Base-by-base conservation (phyloP, 1,284 basidiomycete species). In the Fistulina hepatica region DNA sequence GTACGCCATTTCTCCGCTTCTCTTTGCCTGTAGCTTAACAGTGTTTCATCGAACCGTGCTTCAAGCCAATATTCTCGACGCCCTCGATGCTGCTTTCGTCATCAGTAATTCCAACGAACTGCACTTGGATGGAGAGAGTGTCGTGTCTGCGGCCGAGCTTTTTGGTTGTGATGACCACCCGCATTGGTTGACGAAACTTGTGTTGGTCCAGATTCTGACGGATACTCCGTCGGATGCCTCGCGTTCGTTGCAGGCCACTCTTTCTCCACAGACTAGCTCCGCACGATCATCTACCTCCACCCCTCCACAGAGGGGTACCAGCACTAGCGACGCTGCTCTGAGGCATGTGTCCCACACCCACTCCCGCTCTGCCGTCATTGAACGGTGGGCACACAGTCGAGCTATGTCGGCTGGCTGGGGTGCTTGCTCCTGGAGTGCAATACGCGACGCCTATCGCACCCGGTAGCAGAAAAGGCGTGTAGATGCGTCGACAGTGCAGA, bases 391-490 rank as follows among this genome's bases (percentile, higher is more conserved):
- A 5, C 63, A 68, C 35, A 3, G 84, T 75, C 2, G 84, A 88
- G 48, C 51, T 76, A 27, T 80, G 80, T 40, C 66, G 81, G 4
- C 50, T 64, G 15, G 63, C 61, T 3, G 82, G 84, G 83, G 88
- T 46, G 77, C 80, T 46, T 80, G 77, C 47, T 74, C 81, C 5
- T 88, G 81, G 80, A 67, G 63, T 13, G 82, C 82, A 2, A 77
- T 88, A 39, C 59, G 59, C 21, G 64, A 67, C 12, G 84, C 77
- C 5, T 52, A 88, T 9, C 81, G 11, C 63, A 75, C 20, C 79
- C 84, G 6, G 65, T 88, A 19, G 80, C 82, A 8, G 79, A 77
- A 36, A 83, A 83, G 52, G 79, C 69, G 7, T 88, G 84, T 82
- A 74, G 72, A 49, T 64, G 81, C 13, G 79, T 81, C 1, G 77